These are phyloP conservation scores for Catenaria anguillulae DNA, from an alignment of 371 early-diverging fungal species.

Conservation along the genomic window DNA sequence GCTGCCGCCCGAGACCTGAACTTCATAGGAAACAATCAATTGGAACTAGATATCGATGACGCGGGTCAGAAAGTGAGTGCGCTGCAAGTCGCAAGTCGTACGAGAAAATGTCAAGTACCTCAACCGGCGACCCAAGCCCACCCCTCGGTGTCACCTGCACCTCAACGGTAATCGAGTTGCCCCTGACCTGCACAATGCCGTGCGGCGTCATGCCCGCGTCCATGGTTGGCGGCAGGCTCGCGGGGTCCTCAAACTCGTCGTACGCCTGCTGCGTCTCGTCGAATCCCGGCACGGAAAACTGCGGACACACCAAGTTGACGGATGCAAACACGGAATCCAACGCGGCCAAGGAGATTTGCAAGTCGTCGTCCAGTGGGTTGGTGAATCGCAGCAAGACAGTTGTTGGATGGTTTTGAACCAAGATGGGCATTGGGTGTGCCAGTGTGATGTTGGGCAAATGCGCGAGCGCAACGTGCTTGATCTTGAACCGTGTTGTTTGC, in stretches of 20 bases:
- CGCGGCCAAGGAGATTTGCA: conserved; percentile 42
- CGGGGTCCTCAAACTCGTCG: conserved; percentile 27
- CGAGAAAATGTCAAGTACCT: background rate
- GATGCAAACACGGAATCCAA: conserved; percentile 16
- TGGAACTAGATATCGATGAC: background rate
- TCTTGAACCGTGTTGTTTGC: conserved; percentile 65
- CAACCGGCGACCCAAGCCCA: background rate
- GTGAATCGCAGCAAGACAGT: conserved; percentile 59
- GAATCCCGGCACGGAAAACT: conserved; percentile 56
- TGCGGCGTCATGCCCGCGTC: background rate
- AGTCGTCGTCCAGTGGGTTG: conserved; percentile 65
- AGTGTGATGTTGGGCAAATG: conserved; percentile 64
- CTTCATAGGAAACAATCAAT: background rate
- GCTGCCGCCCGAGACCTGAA: background rate
- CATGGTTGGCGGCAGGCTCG: too few relatives aligned
- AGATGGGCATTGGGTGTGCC: conserved; percentile 29
- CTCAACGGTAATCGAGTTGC: conserved; percentile 11
- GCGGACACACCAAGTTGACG: conserved; percentile 46
- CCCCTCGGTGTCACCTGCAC: conserved; percentile 12
- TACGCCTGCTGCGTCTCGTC: conserved; percentile 64
- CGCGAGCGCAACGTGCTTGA: conserved; percentile 70
- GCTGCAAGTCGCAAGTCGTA: too few relatives aligned
- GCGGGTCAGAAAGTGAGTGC: too few relatives aligned
- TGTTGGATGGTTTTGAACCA: conserved; percentile 31
- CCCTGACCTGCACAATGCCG: conserved; percentile 8